phyloP scores from a whole-genome alignment of 1,284 basidiomycete genomes.

The Cutaneotrichosporon daszewskae region DNA sequence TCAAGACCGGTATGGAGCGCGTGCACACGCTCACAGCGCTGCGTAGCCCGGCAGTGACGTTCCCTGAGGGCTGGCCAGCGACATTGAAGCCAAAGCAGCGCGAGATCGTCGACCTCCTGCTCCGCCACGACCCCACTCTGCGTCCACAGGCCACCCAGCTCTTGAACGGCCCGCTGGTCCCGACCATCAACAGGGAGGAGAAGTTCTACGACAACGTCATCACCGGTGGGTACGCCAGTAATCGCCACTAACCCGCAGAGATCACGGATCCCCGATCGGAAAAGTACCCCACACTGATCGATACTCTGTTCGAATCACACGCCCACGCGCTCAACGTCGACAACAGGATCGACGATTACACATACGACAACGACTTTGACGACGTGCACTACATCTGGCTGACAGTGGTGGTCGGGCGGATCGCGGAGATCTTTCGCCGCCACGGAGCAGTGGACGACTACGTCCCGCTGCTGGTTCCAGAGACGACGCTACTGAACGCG shows the following conservation, averaged over 20 bases:
- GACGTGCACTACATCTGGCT: conserved; percentile 50
- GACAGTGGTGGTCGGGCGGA: conserved; percentile 63
- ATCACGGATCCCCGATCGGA: conserved; percentile 42
- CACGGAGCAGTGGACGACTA: conserved; percentile 81
- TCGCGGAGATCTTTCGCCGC: conserved; percentile 71
- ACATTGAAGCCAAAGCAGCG: conserved; percentile 55
- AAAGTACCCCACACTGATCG: conserved; percentile 38
- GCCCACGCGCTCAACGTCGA: conserved; percentile 54
- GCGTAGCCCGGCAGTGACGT: conserved; percentile 64
- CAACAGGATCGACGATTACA: conserved; percentile 60
- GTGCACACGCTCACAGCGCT: conserved; percentile 74
- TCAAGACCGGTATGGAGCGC: conserved; percentile 81
- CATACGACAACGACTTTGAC: conserved; percentile 76
- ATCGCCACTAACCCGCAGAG: conserved; percentile 17
- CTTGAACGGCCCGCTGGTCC: conserved; percentile 68
- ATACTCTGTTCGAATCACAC: conserved; percentile 32
- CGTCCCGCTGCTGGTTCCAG: conserved; percentile 74
- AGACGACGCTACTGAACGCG: conserved; percentile 53
- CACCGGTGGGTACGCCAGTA: conserved; percentile 17
- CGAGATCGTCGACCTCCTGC: conserved; percentile 63
- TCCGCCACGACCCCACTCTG: conserved; percentile 75
- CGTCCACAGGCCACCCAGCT: conserved; percentile 81
- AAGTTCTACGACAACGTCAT: conserved; percentile 37
- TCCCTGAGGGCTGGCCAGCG: conserved; percentile 59
- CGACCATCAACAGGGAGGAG: conserved; percentile 33